Conservation (phyloP, 1,284 basidiomycete species). For the Heterobasidion occidentale region DNA sequence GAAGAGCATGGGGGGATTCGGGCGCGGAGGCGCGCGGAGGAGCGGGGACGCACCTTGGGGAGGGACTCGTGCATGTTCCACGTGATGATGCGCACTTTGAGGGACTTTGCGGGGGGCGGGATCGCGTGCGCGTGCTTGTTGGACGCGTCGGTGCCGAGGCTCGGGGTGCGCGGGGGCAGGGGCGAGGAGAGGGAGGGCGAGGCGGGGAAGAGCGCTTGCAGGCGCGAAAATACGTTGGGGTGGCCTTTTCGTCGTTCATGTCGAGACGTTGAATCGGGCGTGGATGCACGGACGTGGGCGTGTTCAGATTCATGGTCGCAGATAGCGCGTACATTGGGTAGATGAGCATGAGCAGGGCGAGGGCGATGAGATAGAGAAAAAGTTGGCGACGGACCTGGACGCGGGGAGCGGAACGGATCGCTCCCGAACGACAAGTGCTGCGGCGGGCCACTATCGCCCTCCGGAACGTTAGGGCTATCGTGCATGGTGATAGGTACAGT, state of each 20-base stretch:
- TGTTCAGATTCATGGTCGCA: not conserved
- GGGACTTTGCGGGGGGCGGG: constrained; percentile 26
- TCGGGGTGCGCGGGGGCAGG: not conserved
- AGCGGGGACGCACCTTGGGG: constrained; percentile 46
- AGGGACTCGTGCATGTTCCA: constrained; percentile 79
- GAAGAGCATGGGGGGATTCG: not conserved
- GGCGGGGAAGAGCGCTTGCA: constrained; percentile 34
- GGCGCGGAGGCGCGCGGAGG: not conserved
- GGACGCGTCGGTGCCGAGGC: not conserved
- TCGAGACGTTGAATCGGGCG: not conserved
- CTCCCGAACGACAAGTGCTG: not conserved
- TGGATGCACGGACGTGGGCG: not conserved
- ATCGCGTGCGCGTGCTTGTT: not conserved
- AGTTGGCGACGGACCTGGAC: not conserved
- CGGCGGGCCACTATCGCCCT: too few species aligned
- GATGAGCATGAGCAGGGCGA: not conserved
- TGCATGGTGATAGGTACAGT: too few species aligned
- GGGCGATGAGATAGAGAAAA: not conserved
- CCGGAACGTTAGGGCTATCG: too few species aligned
- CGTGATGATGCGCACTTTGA: constrained; percentile 43
- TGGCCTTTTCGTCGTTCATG: not conserved
- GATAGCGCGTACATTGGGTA: too few species aligned
- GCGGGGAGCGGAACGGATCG: not conserved
- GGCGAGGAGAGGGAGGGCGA: constrained; percentile 12
- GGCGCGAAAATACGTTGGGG: constrained; percentile 30